Evolutionary conservation across 257 asterid species (phyloP), one percentile per base, ranked within the genome.

Genomic region (Cinchona pubescens): DNA sequence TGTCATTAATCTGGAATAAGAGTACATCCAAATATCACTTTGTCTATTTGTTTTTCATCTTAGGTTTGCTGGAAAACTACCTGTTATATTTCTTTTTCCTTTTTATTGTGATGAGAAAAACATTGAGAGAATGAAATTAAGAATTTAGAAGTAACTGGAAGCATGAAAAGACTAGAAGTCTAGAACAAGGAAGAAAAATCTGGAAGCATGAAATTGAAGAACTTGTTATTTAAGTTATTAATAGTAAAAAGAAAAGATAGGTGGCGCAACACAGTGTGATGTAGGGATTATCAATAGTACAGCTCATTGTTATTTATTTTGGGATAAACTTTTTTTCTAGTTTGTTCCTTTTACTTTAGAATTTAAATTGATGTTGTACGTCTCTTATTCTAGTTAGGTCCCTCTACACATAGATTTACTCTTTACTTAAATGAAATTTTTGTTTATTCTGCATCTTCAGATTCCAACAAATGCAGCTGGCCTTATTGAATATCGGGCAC

Each of bases 381-480:
- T 3, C 42, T 18, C 15, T 29, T 21, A n/a, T 43, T 58, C 14
- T 23, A 10, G 5, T 23, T 55, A 5, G 25, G 8, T 1, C 7
- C 3, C 30, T 27, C 14, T 27, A 23, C 10, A 55, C 14, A 23
- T 55, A 13, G 11, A 55, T 55, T 23, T 23, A 16, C n/a, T 55
- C 10, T 29, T 68, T 30, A 5, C 21, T 53, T 61, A 1, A n/a
- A 61, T 48, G 19, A n/a, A n/a, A n/a, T 65, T 12, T 55, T 21
- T 25, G 18, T 48, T 72, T 45, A 49, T 34, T 70, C 21, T 73
- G 49, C 45, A 68, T 87, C 71, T 72, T 86, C 88, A 94, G 99
- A 92, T 94, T 80, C 96, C 98, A 43, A 92, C 96, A 79, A 94
- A 92, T 80, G 90, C 94, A 75, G 85, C 93, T 67, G 98, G 98